Evolutionary conservation across 345 rosid species (phyloP).

Genomic region (Euclidium syriacum): DNA sequence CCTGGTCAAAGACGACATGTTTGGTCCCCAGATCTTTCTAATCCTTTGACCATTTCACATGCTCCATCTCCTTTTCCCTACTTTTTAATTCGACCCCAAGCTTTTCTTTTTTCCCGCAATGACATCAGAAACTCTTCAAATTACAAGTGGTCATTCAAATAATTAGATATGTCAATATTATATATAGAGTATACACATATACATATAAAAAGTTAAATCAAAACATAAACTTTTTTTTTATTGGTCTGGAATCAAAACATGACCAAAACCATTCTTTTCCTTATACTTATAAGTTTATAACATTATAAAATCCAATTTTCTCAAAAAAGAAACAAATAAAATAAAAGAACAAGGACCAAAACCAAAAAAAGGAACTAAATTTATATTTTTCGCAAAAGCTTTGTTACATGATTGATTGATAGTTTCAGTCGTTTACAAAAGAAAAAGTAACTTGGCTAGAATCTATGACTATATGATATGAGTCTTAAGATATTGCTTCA

Average conservation of each 20-base stretch:
- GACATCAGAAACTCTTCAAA: neutral
- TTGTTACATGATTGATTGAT: conserved; percentile 14
- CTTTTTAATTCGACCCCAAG: conserved; percentile 3
- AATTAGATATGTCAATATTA: neutral
- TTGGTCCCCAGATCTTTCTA: conserved; percentile 16
- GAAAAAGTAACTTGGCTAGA: neutral
- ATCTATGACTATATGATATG: conserved; percentile 4
- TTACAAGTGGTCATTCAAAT: neutral
- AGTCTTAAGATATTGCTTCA: conserved; percentile 12
- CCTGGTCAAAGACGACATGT: conserved; percentile 24
- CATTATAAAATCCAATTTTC: too few species aligned
- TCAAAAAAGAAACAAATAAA: too few species aligned
- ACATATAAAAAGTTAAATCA: too few species aligned
- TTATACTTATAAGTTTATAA: too few species aligned
- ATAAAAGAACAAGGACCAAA: too few species aligned
- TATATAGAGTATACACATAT: too few species aligned
- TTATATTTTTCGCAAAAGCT: neutral
- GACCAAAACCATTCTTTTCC: neutral
- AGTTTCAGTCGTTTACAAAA: neutral
- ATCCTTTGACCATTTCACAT: conserved; percentile 18
- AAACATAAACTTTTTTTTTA: too few species aligned
- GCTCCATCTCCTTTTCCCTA: conserved; percentile 10
- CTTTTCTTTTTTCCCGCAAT: neutral
- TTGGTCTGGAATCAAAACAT: too few species aligned
- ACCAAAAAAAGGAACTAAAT: neutral